Base-by-base conservation (phyloP, 352 stramenopile genomes). In the Globisporangium spiculum region DNA sequence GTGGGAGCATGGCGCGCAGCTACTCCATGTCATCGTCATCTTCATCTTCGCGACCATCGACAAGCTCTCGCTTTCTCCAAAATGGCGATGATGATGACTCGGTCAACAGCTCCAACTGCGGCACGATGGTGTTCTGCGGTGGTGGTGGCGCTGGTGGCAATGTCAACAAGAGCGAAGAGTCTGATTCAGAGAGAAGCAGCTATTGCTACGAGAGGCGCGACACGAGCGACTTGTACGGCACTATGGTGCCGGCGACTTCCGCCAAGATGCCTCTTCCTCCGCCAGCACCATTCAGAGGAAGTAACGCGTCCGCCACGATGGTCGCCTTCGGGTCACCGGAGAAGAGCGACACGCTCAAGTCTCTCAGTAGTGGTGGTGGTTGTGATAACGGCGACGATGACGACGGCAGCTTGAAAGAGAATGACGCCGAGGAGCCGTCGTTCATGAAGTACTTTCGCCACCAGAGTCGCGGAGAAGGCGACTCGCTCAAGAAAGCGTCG, bases 361-460 rank as follows among this genome's bases (percentile, higher is more conserved):
- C 69, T 18, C 20, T 69, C 9, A 30, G 30, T 26, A 27, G 12
- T 20, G 32, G n/a, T 1, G 12, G 32, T 22, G 48, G n/a, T 26
- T 26, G 22, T 8, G 68, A 72, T 52, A 9, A 57, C 26, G 22
- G 32, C 27, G 44, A 71, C 54, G 34, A 70, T 68, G 36, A 62
- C 69, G 36, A 64, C 34, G 14, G 48, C 71, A 62, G 18, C 18
- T 34, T 69, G 22, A 67, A 24, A 3, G 44, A 68, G 52, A 73
- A 56, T 2, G 30, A 60, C 8, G 16, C 27, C 38, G 63, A 62
- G 12, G 79, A 94, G 70, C 84, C 86, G 34, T 90, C 86, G 22
- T 94, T 94, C 71, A 94, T 94, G 83, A 92, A 91, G 60, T 94
- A 92, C 71, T 92, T 94, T 69, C 77, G 84, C 32, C 61, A 67